phyloP scores from a whole-genome alignment of 768 basidiomycete genomes.

The Collybia sp. region DNA sequence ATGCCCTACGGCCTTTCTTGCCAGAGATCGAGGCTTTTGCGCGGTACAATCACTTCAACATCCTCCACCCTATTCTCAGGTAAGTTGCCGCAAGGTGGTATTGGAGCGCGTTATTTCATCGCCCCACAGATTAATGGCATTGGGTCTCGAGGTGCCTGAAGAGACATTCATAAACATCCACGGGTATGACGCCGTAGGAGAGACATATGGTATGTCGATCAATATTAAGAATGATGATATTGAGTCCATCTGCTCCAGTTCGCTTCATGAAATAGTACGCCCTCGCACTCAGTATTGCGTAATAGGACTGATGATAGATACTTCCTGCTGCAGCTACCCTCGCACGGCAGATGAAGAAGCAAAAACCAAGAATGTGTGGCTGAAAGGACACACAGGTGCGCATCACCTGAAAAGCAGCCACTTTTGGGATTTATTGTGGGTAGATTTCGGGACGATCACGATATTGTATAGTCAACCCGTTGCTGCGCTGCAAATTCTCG shows the following conservation, averaged over 20 bases:
- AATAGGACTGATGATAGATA: not conserved
- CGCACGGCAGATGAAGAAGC: slow-evolving; percentile 43
- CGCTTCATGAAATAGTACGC: slow-evolving; percentile 66
- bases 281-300: not conserved
- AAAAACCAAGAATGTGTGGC: slow-evolving; percentile 50
- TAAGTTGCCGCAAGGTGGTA: slow-evolving; percentile 4
- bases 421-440: not conserved
- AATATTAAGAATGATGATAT: too few relatives aligned
- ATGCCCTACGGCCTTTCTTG: slow-evolving; percentile 42
- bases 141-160: slow-evolving; percentile 51
- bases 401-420: not conserved
- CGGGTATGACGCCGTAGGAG: slow-evolving; percentile 33
- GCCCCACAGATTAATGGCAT: slow-evolving; percentile 36
- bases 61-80: slow-evolving; percentile 46
- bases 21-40: slow-evolving; percentile 49
- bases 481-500: slow-evolving; percentile 48
- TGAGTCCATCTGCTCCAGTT: slow-evolving; percentile 24
- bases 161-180: slow-evolving; percentile 47
- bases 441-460: slow-evolving; percentile 48
- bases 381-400: slow-evolving; percentile 55
- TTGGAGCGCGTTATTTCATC: not conserved
- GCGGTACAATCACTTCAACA: slow-evolving; percentile 44
- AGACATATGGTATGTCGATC: too few relatives aligned
- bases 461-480: slow-evolving; percentile 59
- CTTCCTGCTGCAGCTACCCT: slow-evolving; percentile 34